Percentiles rank a stretch among this genome's conserved stretches.
These are phyloP conservation scores for Mesotaenium endlicherianum DNA, from an alignment of 139 green algal genomes.

Conservation along the genomic window DNA sequence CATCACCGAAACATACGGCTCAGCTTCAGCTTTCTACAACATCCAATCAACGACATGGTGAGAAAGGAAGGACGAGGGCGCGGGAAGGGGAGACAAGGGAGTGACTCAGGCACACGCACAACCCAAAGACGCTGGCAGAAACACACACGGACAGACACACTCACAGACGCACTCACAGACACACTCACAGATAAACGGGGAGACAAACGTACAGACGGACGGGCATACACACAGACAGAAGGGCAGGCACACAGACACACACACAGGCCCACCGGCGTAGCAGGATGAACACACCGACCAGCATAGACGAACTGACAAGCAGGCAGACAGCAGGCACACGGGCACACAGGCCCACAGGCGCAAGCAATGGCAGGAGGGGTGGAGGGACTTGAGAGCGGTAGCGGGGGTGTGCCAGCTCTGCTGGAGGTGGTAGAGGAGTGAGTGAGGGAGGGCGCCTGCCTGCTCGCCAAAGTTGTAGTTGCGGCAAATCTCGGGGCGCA, in stretches of 20 bases:
- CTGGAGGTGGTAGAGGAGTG: background rate
- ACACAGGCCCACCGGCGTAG: background rate
- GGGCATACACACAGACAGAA: background rate
- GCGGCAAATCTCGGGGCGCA: conserved; percentile 51
- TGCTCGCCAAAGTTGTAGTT: conserved; percentile 55
- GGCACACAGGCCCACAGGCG: background rate
- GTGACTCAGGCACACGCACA: no score
- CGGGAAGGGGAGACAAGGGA: no score
- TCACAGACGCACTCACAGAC: background rate
- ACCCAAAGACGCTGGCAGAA: no score
- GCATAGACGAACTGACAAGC: background rate
- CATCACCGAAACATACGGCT: no score
- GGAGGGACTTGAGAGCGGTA: background rate
- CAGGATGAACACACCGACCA: background rate
- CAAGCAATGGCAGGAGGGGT: background rate
- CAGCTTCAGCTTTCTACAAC: no score
- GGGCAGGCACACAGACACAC: background rate
- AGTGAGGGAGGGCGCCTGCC: background rate
- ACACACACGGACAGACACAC: background rate
- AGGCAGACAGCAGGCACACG: no score
- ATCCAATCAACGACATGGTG: no score
- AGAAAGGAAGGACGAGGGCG: no score
- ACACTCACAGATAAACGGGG: background rate
- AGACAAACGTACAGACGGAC: background rate
- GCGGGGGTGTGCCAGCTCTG: background rate